Evolutionary conservation across 371 early-diverging fungal genomes (phyloP), one percentile per base, ranked within the genome.

Genomic region (Umbelopsis sp.): DNA sequence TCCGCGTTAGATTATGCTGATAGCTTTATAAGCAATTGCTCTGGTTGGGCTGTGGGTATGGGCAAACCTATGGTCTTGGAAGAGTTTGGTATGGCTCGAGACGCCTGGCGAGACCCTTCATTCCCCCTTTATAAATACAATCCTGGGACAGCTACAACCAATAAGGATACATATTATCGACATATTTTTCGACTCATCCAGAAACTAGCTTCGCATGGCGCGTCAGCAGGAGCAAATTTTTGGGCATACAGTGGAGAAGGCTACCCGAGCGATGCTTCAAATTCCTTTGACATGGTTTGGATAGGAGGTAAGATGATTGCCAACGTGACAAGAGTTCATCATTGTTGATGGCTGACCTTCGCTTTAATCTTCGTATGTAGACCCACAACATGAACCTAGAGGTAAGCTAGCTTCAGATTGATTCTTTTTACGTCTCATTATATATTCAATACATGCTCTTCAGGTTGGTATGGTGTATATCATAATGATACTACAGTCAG

Each of bases 51-150:
- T 1, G 44, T 44, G 1, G 65, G 53, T 4, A 50, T 88, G 22
- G 57, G 73, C 0, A 88, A 88, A 66, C 88, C 88, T 0, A 69
- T 88, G 14, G 68, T 87, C 2, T 46, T 88, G 48, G 88, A 83
- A 72, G 88, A 88, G 70, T 88, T 81, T 73, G 88, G 88, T 38
- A 76, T 85, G 76, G 82, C 86, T 35, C 75, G 86, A 20, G 87
- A 87, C 62, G 82, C 79, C 14, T 82, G 77, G 75, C 67, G 70
- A 12, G 63, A 73, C 10, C 78, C 81, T 32, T 29, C 22, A 3
- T 72, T 78, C 38, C 53, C 14, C 29, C 63, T 24, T 4, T 76
- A 74, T 66, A 84, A 83, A 57, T 84, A 83, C 69, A 65, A 73
- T 66, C 76, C 83, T 10, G 35, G 52, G 0, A 84, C 87, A 35